Percentiles rank a stretch among this genome's conserved stretches.
These are phyloP conservation scores for Gynandropsis gynandra DNA, from an alignment of 345 rosid genomes.

Conservation along the genomic window DNA sequence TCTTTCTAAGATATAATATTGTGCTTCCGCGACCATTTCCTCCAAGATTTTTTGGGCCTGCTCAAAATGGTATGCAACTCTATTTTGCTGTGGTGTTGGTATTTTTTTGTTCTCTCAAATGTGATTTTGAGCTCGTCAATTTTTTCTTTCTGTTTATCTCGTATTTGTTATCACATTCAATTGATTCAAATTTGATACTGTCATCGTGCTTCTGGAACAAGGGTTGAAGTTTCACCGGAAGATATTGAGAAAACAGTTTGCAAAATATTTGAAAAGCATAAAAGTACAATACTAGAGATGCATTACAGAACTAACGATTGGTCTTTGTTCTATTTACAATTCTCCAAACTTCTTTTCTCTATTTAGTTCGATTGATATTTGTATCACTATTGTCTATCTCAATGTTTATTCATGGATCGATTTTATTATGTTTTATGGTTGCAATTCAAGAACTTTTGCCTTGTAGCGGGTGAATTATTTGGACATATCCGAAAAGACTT, in stretches of 20 bases:
- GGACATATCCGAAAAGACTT: conserved; percentile 63
- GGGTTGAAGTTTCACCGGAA: conserved; percentile 69
- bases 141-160: conserved; percentile 4
- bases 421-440: conserved; percentile 14
- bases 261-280: conserved; percentile 59
- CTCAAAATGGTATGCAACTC: conserved; percentile 53
- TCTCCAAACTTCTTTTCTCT: not conserved
- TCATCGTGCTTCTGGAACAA: conserved; percentile 35
- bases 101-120: too few relatives aligned
- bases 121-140: too few relatives aligned
- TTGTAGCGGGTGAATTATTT: conserved; percentile 61
- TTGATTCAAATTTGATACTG: conserved; percentile 18
- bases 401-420: not conserved
- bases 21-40: conserved; percentile 50
- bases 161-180: not conserved
- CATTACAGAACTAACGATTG: conserved; percentile 87
- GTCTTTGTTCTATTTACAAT: conserved; percentile 20
- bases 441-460: conserved; percentile 9
- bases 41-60: conserved; percentile 57
- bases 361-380: too few relatives aligned
- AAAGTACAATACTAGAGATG: conserved; percentile 52
- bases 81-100: conserved; percentile 8
- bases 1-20: conserved; percentile 45
- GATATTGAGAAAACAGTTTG: conserved; percentile 54
- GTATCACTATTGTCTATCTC: not conserved